phyloP scores from a whole-genome alignment of 2,329 filamentous ascomycete genomes.

The Ceratocystis eucalypticola region DNA sequence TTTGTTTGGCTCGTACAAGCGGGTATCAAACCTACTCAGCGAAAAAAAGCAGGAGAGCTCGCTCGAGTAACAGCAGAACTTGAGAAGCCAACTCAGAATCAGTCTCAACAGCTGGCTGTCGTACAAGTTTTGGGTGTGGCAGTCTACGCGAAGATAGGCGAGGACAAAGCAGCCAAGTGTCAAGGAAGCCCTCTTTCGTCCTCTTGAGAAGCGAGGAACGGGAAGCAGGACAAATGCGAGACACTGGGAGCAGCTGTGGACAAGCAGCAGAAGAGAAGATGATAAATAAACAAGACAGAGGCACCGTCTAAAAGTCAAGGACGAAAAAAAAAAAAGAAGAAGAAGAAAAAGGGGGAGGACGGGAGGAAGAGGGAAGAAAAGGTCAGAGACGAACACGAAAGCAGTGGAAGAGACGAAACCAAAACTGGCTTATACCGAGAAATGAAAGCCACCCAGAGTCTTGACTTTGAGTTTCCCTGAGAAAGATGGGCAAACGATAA shows the following conservation, averaged over 20 bases:
- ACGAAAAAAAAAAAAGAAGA: neutral
- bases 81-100: neutral
- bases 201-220: neutral
- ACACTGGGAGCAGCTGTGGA: neutral
- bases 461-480: neutral
- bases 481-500: neutral
- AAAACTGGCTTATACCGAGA: neutral
- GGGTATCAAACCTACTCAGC: neutral
- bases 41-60: neutral
- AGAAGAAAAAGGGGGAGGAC: neutral
- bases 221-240: neutral
- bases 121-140: constrained; percentile 13
- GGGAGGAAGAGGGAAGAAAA: neutral
- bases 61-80: neutral
- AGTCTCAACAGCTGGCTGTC: constrained; percentile 2
- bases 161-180: constrained; percentile 5
- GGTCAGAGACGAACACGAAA: neutral
- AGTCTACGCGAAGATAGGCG: constrained; percentile 18
- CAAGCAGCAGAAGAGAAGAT: neutral
- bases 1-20: neutral
- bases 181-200: neutral
- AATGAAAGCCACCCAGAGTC: neutral
- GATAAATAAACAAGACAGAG: neutral
- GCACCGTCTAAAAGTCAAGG: neutral
- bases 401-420: neutral